These are phyloP conservation scores for Letharia columbiana DNA, from an alignment of 495 filamentous ascomycete genomes.

Conservation along the genomic window DNA sequence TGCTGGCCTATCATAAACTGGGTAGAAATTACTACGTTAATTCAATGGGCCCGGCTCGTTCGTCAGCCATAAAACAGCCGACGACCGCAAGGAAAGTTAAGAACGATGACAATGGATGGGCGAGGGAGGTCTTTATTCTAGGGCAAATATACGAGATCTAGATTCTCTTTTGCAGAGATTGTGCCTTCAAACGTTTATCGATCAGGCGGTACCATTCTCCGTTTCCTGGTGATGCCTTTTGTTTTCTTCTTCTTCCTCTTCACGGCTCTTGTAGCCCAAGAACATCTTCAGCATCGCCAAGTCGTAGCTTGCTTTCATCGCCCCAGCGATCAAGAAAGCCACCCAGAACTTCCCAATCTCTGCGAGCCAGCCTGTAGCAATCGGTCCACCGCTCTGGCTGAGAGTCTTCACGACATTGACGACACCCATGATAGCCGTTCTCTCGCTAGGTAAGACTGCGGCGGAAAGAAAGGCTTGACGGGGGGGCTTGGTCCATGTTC, in stretches of 20 bases:
- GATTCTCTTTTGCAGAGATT: neutral
- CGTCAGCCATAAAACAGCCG: no score
- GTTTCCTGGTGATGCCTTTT: slow-evolving; percentile 6
- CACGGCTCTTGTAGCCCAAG: slow-evolving; percentile 33
- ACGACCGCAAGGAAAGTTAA: neutral
- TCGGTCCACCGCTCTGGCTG: slow-evolving; percentile 53
- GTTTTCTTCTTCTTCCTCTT: slow-evolving; percentile 15
- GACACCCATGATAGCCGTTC: slow-evolving; percentile 69
- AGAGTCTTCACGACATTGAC: slow-evolving; percentile 61
- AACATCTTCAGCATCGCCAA: slow-evolving; percentile 65
- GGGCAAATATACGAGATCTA: neutral
- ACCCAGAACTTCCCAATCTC: slow-evolving; percentile 55
- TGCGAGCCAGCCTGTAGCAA: slow-evolving; percentile 62
- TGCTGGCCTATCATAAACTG: no score
- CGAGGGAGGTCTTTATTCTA: no score
- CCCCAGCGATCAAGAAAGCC: slow-evolving; percentile 63
- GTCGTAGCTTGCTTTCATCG: slow-evolving; percentile 63
- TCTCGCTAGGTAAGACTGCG: slow-evolving; percentile 59
- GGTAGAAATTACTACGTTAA: no score
- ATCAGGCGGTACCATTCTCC: neutral
- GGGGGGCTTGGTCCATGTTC: slow-evolving; percentile 79
- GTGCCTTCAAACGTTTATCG: neutral
- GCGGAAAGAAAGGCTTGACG: slow-evolving; percentile 71
- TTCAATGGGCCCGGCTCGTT: no score
- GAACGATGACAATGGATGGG: neutral